Base-by-base conservation (phyloP, 2,329 filamentous ascomycete genomes). In the Xylaria sp. region DNA sequence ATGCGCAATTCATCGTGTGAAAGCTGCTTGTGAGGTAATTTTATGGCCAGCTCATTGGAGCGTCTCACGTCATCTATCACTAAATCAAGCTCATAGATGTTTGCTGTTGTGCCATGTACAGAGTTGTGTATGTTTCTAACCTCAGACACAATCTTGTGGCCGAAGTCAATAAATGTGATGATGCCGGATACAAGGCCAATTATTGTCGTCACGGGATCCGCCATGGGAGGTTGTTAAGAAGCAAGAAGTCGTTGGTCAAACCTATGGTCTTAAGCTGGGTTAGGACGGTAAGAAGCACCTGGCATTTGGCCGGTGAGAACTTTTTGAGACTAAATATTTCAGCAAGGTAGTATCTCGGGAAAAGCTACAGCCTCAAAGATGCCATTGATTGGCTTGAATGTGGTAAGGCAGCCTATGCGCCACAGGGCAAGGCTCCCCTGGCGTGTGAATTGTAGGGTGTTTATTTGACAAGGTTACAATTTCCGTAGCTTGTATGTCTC, bases 161-260 rank as follows among this genome's bases (percentile, higher is more conserved):
- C 36, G 33, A 62, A 62, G 3, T 62, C 60, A 23, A 62, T 23
- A 15, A 62, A 54, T 13, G 49, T 55, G 23, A 62, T 23, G 36
- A 62, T 54, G 49, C 49, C 36, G n/a, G 60, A 62, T 43, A 62
- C 18, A 2, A 62, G 60, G 36, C 60, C 49, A 20, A 62, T 54
- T 62, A 62, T 43, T 8, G 57, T 3, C 15, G 15, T 28, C 28
- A 28, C 7, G 4, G 57, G 57, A 28, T 60, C 51, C 49, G 60
- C 49, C 60, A 62, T 62, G 3, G 18, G 33, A 46, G 36, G 13
- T 52, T 31, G 8, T 25, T n/a, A 7, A 13, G 4, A 13, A 7
- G 46, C 20, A 20, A 43, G 28, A 25, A 41, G n/a, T 10, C 28
- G 28, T 39, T 12, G 8, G 31, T 20, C 18, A 9, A 12, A 33